Conservation (phyloP, 768 basidiomycete genomes). For the Trametes sanguinea region DNA sequence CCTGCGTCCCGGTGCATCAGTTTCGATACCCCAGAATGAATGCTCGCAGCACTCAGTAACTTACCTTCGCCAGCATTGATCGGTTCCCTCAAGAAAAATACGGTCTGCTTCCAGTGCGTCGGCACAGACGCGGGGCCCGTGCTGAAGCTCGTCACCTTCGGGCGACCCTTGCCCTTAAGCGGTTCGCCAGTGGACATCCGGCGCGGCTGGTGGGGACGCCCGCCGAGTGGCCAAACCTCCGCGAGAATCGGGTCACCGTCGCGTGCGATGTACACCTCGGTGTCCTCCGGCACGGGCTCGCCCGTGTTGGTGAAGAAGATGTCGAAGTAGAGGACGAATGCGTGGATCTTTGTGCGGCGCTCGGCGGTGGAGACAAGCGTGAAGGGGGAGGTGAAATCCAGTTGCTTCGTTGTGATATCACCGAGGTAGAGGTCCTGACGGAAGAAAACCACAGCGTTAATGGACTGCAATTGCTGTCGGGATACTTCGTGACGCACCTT, state of each 20-base stretch:
- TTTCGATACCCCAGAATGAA: not conserved
- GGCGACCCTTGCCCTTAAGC: slow-evolving; percentile 46
- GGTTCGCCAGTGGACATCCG: slow-evolving; percentile 55
- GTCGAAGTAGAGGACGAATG: slow-evolving; percentile 93
- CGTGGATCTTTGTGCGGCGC: slow-evolving; percentile 65
- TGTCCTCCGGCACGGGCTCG: slow-evolving; percentile 51
- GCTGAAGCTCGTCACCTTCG: slow-evolving; percentile 71
- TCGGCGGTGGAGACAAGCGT: slow-evolving; percentile 63
- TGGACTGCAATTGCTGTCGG: not conserved
- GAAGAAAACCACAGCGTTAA: not conserved
- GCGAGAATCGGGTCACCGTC: slow-evolving; percentile 65
- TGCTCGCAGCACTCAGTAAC: slow-evolving; percentile 21
- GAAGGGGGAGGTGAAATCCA: slow-evolving; percentile 82
- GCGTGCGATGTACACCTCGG: slow-evolving; percentile 55
- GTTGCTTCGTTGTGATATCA: slow-evolving; percentile 63
- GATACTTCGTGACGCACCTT: slow-evolving; percentile 51
- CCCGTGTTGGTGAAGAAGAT: slow-evolving; percentile 80
- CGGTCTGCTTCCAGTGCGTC: slow-evolving; percentile 97
- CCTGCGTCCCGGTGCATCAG: slow-evolving; percentile 46
- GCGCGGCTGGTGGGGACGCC: slow-evolving; percentile 59
- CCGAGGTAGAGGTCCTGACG: slow-evolving; percentile 74
- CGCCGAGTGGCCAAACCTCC: slow-evolving; percentile 79
- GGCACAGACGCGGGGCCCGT: slow-evolving; percentile 86
- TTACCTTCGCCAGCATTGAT: slow-evolving; percentile 74
- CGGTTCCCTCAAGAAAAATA: slow-evolving; percentile 83